Evolutionary conservation across 169 alveolate genomes (phyloP).

Genomic region (Sarcocystis neurona): DNA sequence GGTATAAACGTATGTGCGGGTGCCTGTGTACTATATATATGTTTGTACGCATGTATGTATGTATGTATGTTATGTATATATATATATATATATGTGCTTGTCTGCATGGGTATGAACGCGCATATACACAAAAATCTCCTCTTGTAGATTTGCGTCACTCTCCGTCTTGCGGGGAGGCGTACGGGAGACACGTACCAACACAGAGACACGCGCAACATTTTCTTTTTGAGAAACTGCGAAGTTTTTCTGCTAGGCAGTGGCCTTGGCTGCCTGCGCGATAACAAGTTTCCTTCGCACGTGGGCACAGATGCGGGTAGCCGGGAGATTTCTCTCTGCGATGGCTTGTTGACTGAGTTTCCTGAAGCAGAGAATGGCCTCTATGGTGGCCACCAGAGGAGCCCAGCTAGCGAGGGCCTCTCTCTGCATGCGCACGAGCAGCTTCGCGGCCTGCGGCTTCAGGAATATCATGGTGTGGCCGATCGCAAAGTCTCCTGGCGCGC

Average conservation of each 20-base stretch:
- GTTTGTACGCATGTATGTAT: too few relatives aligned
- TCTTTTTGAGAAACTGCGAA: too few relatives aligned
- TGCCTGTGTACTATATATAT: too few relatives aligned
- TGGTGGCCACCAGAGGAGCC: constrained; percentile 86
- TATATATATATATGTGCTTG: background rate
- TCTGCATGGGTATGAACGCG: background rate
- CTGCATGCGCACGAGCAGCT: constrained; percentile 81
- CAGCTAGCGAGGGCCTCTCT: constrained; percentile 86
- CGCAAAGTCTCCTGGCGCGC: constrained; percentile 74
- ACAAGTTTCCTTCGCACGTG: constrained; percentile 59
- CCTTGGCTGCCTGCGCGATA: background rate
- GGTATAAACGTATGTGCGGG: too few relatives aligned
- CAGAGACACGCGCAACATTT: too few relatives aligned
- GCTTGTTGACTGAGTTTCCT: constrained; percentile 21
- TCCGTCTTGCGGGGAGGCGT: background rate
- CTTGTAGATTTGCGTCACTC: background rate
- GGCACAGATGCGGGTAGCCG: constrained; percentile 62
- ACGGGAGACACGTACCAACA: background rate
- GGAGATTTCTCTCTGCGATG: constrained; percentile 3
- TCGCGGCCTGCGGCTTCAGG: constrained; percentile 87
- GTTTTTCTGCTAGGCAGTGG: background rate
- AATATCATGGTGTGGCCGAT: constrained; percentile 89
- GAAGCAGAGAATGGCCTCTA: constrained; percentile 79
- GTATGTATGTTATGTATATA: background rate
- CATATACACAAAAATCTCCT: background rate